Conservation (phyloP, 2,329 filamentous ascomycete species). For the Colletotrichum liriopes region DNA sequence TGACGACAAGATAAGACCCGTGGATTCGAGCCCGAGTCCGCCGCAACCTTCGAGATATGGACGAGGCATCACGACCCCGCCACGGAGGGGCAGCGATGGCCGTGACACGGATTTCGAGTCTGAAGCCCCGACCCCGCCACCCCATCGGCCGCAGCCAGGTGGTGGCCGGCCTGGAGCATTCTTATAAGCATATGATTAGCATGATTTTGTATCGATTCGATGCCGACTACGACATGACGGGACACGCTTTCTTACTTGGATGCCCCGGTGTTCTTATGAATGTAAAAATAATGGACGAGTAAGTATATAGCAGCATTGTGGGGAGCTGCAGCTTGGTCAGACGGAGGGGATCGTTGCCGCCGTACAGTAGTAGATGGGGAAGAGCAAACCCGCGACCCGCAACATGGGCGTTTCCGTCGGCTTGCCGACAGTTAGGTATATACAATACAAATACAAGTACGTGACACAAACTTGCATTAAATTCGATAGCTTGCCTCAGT, state of each 20-base stretch:
- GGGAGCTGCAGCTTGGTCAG: neutral
- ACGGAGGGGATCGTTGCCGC: conserved; percentile 21
- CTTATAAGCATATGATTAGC: conserved; percentile 38
- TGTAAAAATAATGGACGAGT: conserved; percentile 41
- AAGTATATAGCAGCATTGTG: conserved; percentile 27
- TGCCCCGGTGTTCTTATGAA: conserved; percentile 30
- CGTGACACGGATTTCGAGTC: conserved; percentile 38
- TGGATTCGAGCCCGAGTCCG: conserved; percentile 36
- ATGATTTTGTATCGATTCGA: conserved; percentile 42
- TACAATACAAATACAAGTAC: conserved; percentile 34
- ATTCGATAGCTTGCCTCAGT: neutral
- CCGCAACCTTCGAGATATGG: conserved; percentile 55
- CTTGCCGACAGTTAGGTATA: conserved; percentile 17
- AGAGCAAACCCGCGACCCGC: conserved; percentile 23
- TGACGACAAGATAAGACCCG: conserved; percentile 45
- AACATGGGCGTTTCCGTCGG: conserved; percentile 25
- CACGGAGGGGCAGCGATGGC: conserved; percentile 51
- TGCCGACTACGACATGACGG: conserved; percentile 25
- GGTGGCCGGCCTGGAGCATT: conserved; percentile 31
- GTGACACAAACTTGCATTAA: neutral
- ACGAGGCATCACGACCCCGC: conserved; percentile 59
- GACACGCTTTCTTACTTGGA: conserved; percentile 12
- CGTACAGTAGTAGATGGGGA: conserved; percentile 28
- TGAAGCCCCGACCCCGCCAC: conserved; percentile 38
- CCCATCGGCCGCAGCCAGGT: conserved; percentile 34